Evolutionary conservation across 352 stramenopile genomes (phyloP).

Genomic region (Phytophthora sp.): DNA sequence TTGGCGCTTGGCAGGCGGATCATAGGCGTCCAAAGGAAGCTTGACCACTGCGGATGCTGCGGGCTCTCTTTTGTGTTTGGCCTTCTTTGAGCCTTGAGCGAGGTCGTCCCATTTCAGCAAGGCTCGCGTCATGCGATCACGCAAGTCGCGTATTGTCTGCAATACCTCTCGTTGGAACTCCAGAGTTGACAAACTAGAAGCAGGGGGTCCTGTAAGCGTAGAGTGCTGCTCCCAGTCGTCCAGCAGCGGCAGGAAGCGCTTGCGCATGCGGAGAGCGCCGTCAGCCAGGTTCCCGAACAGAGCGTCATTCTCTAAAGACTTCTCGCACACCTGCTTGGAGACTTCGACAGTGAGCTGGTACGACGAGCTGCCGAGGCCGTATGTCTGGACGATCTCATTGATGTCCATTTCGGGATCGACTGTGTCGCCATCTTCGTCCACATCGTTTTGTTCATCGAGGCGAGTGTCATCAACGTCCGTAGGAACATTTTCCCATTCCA

Average conservation of each 20-base stretch:
- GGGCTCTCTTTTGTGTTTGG: conserved; percentile 1
- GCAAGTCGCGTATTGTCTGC: conserved; percentile 35
- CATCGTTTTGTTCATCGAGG: neutral
- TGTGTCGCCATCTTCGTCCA: conserved; percentile 3
- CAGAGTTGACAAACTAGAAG: neutral
- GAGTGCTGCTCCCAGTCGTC: conserved; percentile 59
- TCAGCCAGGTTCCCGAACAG: conserved; percentile 63
- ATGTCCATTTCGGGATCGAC: conserved; percentile 61
- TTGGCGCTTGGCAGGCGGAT: conserved; percentile 21
- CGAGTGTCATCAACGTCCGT: neutral
- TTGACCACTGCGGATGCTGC: conserved; percentile 28
- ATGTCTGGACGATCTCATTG: conserved; percentile 79
- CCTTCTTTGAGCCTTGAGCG: conserved; percentile 20
- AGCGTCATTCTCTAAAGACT: conserved; percentile 73
- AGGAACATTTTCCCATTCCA: conserved; percentile 31
- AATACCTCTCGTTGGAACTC: conserved; percentile 27
- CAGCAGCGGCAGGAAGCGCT: conserved; percentile 76
- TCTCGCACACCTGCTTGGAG: conserved; percentile 56
- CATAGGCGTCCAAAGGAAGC: conserved; percentile 41
- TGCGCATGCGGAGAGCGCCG: conserved; percentile 61
- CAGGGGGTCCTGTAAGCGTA: conserved; percentile 13
- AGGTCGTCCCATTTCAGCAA: conserved; percentile 55
- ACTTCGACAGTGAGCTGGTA: conserved; percentile 80
- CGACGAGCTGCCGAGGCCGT: conserved; percentile 75
- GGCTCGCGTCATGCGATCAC: conserved; percentile 35